A percentile compares a stretch with the other conserved stretches of the same genome.
These are phyloP conservation scores for Tricholoma hemisulphureum DNA, from an alignment of 768 basidiomycete species.

Conservation along the genomic window DNA sequence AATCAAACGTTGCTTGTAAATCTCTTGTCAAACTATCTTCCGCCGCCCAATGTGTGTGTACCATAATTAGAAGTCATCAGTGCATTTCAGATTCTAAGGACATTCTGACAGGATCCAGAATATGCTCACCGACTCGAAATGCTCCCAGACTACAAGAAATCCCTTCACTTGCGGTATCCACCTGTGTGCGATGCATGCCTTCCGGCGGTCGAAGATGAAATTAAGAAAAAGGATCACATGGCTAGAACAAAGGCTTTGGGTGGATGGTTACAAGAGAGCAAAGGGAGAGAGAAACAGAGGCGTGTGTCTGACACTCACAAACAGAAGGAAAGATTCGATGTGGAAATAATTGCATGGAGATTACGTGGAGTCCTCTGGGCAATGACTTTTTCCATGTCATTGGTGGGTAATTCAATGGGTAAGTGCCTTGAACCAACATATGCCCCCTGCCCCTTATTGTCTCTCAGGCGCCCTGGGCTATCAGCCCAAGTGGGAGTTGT, in stretches of 20 bases:
- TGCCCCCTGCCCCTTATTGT: neutral
- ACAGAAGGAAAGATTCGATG: slow-evolving; percentile 43
- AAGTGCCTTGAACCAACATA: slow-evolving; percentile 15
- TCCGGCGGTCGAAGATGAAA: slow-evolving; percentile 79
- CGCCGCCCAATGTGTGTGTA: slow-evolving; percentile 64
- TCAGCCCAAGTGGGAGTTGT: slow-evolving; percentile 25
- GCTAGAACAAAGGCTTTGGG: slow-evolving; percentile 77
- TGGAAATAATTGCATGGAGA: slow-evolving; percentile 65
- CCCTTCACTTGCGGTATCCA: slow-evolving; percentile 80
- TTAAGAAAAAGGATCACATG: slow-evolving; percentile 76
- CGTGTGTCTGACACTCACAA: slow-evolving; percentile 40
- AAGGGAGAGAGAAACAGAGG: slow-evolving; percentile 59
- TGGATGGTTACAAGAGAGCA: slow-evolving; percentile 63
- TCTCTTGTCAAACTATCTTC: slow-evolving; percentile 87
- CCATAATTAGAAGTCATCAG: neutral
- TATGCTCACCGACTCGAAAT: slow-evolving; percentile 61
- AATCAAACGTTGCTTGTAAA: slow-evolving; percentile 88
- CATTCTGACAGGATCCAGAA: slow-evolving; percentile 61
- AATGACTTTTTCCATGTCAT: slow-evolving; percentile 40
- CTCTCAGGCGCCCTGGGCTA: slow-evolving; percentile 33
- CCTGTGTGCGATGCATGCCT: slow-evolving; percentile 78
- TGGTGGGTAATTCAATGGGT: slow-evolving; percentile 50
- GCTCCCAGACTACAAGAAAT: slow-evolving; percentile 70
- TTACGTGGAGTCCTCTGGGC: slow-evolving; percentile 69
- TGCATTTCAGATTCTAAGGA: slow-evolving; percentile 3